phyloP scores from a whole-genome alignment of 768 basidiomycete genomes.

The Tubosaeta brunneosetosa region DNA sequence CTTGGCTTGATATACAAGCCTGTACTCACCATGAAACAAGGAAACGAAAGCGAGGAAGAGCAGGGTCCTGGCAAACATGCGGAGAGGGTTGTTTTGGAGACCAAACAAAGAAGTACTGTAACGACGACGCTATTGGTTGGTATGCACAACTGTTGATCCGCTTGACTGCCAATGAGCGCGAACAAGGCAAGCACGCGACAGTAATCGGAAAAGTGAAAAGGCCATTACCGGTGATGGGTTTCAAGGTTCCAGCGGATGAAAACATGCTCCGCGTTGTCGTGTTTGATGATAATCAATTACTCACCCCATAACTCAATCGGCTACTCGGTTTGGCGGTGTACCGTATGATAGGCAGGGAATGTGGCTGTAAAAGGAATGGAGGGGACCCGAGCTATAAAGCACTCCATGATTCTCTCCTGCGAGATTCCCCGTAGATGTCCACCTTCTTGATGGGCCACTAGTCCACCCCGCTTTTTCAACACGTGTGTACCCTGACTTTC shows the following conservation, averaged over 20 bases:
- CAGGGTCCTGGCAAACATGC: constrained; percentile 46
- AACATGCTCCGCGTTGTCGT: background rate
- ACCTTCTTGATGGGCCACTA: too few species aligned
- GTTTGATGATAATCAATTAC: constrained; percentile 1
- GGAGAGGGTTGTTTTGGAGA: constrained; percentile 6
- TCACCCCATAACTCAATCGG: background rate
- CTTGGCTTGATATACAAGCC: background rate
- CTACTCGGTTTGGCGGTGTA: background rate
- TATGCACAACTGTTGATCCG: too few species aligned
- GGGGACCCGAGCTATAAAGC: constrained; percentile 19
- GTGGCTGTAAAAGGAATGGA: constrained; percentile 2
- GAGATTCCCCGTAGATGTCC: constrained; percentile 1
- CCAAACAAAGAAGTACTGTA: constrained; percentile 10
- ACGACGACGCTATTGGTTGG: too few species aligned
- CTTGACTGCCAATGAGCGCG: too few species aligned
- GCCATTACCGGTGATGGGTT: background rate
- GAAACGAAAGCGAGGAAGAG: constrained; percentile 43
- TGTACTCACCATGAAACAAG: constrained; percentile 50
- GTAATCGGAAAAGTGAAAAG: background rate
- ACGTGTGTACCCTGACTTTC: constrained; percentile 2
- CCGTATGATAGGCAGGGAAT: background rate
- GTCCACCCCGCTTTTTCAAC: constrained; percentile 5
- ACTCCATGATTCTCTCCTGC: too few species aligned
- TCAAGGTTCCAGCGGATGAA: background rate
- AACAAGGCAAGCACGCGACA: too few species aligned